Base-by-base conservation (phyloP, 768 basidiomycete species). In the Trametes sanguinea region DNA sequence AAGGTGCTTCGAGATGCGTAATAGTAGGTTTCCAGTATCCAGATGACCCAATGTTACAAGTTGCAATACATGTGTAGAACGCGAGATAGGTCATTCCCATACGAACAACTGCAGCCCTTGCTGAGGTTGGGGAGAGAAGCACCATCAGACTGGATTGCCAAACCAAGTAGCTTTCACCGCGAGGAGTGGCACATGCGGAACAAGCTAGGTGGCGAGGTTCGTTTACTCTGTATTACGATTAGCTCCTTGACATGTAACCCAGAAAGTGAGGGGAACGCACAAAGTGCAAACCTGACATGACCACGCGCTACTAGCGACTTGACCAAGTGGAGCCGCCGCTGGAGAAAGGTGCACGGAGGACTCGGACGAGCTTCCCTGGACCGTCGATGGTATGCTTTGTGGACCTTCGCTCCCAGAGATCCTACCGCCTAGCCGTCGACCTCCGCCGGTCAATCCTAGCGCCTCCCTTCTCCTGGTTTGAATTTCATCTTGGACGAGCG, bases 221-320 rank as follows among this genome's bases (percentile, higher is more conserved):
- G 63, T 90, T 89, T 54, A 77, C 65, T 46, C 86, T 88, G 61
- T 45, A 42, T 62, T 9, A 16, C 50, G 48, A 44, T 68, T 45
- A 63, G 60, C 27, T 29, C 44, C 42, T 45, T 7, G 7, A 32
- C 14, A 27, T 33, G 52, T 33, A 22, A 13, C 39, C n/a, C 10
- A 8, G 42, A 32, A 32, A 48, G 33, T 32, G 44, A 27, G 13
- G 14, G 14, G 30, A 22, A 67, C 87, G 74, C 68, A 89, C 88
- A 90, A 70, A 6, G 88, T 90, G 61, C 88, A 90, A 22, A 84
- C 75, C 11, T 74, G 65, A 67, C 88, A 90, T 44, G 69, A 69
- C 88, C 88, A 89, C 40, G 8, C 14, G 13, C 30, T 16, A 6
- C 10, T 32, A n/a, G 27, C 27, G 5, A 13, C 48, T 8, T 8